Percentiles rank a stretch among this genome's conserved stretches.
These are phyloP conservation scores for Auriscalpium orientale DNA, from an alignment of 768 basidiomycete species.

Conservation along the genomic window DNA sequence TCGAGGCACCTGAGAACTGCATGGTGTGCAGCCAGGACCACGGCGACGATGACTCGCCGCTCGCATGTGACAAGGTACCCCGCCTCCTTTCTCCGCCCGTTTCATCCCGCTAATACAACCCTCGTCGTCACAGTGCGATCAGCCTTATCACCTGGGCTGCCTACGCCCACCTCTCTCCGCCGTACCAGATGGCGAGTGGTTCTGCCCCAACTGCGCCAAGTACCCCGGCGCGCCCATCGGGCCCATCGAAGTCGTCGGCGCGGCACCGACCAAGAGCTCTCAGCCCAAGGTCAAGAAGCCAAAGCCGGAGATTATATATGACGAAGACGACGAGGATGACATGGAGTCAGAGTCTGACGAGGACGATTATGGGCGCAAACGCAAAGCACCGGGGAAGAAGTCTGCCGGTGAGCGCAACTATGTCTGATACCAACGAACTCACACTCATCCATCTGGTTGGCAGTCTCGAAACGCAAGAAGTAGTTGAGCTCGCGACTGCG, in stretches of 20 bases:
- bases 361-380: conserved; percentile 25
- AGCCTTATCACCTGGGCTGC: conserved; percentile 80
- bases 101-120: conserved; percentile 3
- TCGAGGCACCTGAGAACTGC: conserved; percentile 62
- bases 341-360: conserved; percentile 16
- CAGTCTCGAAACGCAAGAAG: conserved; percentile 34
- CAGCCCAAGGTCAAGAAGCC: conserved; percentile 1
- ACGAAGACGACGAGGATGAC: conserved; percentile 16
- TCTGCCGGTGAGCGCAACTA: conserved; percentile 35
- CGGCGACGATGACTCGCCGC: conserved; percentile 62
- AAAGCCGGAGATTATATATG: conserved; percentile 11
- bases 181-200: conserved; percentile 89
- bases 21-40: conserved; percentile 63
- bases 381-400: conserved; percentile 36
- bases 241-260: conserved; percentile 4
- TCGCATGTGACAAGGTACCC: conserved; percentile 87
- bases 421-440: too few species aligned
- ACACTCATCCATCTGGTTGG: neutral
- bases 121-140: conserved; percentile 62
- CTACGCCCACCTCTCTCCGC: conserved; percentile 67
- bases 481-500: conserved; percentile 12
- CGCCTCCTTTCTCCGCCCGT: neutral
- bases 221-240: conserved; percentile 43
- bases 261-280: conserved; percentile 2
- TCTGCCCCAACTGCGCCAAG: conserved; percentile 68